These are phyloP conservation scores for Neurospora sp. DNA, from an alignment of 495 filamentous ascomycete species.

Conservation along the genomic window DNA sequence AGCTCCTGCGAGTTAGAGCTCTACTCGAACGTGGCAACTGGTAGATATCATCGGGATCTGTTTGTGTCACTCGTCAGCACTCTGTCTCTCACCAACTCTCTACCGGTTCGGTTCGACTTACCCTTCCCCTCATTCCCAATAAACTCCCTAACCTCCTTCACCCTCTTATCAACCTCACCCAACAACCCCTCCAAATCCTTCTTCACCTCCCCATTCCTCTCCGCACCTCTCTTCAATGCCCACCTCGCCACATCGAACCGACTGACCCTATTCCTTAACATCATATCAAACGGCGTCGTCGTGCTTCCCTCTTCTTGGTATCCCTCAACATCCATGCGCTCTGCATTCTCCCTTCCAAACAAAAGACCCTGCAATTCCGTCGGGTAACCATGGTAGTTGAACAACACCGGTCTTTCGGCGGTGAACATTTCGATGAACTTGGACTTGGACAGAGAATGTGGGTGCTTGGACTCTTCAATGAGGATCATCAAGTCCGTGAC, in stretches of 20 bases:
- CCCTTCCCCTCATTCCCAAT: constrained; percentile 43
- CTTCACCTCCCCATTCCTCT: constrained; percentile 40
- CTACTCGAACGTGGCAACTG: constrained; percentile 10
- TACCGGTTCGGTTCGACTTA: constrained; percentile 7
- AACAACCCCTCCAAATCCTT: constrained; percentile 37
- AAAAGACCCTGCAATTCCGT: constrained; percentile 54
- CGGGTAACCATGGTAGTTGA: constrained; percentile 66
- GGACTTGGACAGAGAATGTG: constrained; percentile 47
- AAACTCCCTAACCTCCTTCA: constrained; percentile 44
- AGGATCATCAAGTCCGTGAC: constrained; percentile 69
- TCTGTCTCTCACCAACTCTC: too few relatives aligned
- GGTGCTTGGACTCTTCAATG: constrained; percentile 47
- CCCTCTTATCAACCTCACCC: constrained; percentile 38
- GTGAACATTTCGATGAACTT: constrained; percentile 54
- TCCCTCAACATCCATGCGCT: constrained; percentile 48
- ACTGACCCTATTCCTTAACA: constrained; percentile 54
- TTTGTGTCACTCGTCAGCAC: background rate
- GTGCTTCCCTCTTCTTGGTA: constrained; percentile 65
- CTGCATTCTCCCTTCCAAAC: constrained; percentile 44
- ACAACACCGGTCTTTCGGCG: constrained; percentile 45
- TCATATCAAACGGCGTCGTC: constrained; percentile 68
- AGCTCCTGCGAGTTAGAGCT: background rate
- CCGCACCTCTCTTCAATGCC: constrained; percentile 31
- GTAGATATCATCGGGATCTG: constrained; percentile 44
- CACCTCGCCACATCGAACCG: constrained; percentile 52